Evolutionary conservation across 176 grass and related monocot species (phyloP).

Genomic region (Alopecurus myosuroides): DNA sequence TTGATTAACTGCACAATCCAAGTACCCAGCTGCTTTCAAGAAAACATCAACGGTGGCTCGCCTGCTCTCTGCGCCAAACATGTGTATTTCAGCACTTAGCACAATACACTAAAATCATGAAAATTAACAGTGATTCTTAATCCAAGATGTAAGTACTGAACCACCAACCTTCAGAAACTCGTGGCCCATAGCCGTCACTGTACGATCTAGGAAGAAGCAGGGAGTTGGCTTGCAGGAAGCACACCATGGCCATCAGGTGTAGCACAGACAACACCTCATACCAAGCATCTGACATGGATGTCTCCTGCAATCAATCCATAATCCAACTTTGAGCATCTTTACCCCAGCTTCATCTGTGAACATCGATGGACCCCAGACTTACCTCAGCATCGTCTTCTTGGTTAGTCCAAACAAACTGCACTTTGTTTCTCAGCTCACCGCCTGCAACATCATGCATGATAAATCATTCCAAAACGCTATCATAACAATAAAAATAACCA

Average conservation of each 20-base stretch:
- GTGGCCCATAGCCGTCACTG: conserved; percentile 45
- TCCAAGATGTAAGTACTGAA: not conserved
- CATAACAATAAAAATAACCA: not conserved
- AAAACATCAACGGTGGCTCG: conserved; percentile 71
- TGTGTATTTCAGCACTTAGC: not conserved
- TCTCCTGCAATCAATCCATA: conserved; percentile 56
- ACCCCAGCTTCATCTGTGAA: not conserved
- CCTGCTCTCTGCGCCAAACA: conserved; percentile 46
- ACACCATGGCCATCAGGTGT: conserved; percentile 77
- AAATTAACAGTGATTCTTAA: not conserved
- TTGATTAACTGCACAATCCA: conserved; percentile 64
- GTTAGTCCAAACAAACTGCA: conserved; percentile 70
- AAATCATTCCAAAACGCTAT: not conserved
- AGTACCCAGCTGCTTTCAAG: conserved; percentile 71
- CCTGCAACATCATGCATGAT: conserved; percentile 19
- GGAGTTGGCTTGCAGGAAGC: conserved; percentile 57
- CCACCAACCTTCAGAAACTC: conserved; percentile 64
- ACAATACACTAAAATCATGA: not conserved
- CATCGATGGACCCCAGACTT: not conserved
- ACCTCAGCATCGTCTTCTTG: conserved; percentile 69
- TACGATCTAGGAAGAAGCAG: conserved; percentile 68
- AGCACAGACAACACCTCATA: conserved; percentile 77
- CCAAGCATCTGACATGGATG: conserved; percentile 69
- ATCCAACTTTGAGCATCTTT: conserved; percentile 19
- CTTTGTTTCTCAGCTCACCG: conserved; percentile 41